These are phyloP conservation scores for Sarocladiaceae sp. DNA, from an alignment of 2,329 filamentous ascomycete genomes.

Conservation along the genomic window DNA sequence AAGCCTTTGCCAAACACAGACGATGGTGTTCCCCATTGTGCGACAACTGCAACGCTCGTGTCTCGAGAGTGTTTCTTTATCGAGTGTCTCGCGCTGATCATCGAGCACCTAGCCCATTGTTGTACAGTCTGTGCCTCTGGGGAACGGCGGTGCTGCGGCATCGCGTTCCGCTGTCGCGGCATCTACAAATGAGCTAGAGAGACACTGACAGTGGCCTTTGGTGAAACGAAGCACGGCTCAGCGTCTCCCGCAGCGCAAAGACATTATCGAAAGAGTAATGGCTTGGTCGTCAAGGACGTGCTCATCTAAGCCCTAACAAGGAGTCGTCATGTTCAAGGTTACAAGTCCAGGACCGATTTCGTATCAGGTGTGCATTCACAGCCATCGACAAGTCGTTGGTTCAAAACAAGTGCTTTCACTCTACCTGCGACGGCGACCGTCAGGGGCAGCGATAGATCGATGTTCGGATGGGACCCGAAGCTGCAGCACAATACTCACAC, in stretches of 20 bases:
- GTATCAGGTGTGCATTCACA: too few relatives aligned
- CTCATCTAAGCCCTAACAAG: neutral
- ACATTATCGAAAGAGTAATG: too few relatives aligned
- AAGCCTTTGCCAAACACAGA: neutral
- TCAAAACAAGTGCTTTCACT: neutral
- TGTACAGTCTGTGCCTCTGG: neutral
- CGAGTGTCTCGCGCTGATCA: too few relatives aligned
- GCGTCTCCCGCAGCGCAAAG: neutral
- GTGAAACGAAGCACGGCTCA: conserved; percentile 6
- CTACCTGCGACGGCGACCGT: neutral
- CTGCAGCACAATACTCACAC: neutral
- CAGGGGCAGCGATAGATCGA: neutral
- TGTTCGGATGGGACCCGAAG: neutral
- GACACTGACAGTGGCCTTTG: neutral
- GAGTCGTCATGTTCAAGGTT: neutral
- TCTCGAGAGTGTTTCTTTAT: too few relatives aligned
- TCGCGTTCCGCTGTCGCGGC: neutral
- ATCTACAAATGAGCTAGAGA: neutral
- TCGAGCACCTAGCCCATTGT: neutral
- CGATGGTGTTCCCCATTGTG: neutral
- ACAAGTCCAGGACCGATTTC: neutral
- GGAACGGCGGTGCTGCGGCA: neutral
- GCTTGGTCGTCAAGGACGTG: too few relatives aligned
- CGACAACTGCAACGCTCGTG: neutral
- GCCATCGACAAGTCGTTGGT: too few relatives aligned